These are phyloP conservation scores for Clavulina sp. DNA, from an alignment of 768 basidiomycete species.

Conservation along the genomic window DNA sequence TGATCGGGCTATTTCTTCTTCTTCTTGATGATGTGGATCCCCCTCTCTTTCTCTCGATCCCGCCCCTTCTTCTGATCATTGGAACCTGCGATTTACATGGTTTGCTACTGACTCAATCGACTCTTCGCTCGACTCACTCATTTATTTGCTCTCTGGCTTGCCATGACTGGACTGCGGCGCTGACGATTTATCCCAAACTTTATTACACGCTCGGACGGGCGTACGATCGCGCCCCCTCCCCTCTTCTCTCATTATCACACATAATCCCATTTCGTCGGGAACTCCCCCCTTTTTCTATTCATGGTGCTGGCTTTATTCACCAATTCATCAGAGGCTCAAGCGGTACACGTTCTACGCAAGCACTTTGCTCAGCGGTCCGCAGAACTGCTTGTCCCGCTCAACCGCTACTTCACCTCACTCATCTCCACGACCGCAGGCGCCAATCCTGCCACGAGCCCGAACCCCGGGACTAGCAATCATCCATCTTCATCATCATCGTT, in stretches of 20 bases:
- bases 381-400: conserved; percentile 71
- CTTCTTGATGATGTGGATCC: background rate
- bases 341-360: conserved; percentile 43
- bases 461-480: conserved; percentile 26
- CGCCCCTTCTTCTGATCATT: background rate
- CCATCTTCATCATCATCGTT: background rate
- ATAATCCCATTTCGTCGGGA: background rate
- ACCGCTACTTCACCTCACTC: conserved; percentile 77
- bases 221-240: too few relatives aligned
- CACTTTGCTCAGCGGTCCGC: conserved; percentile 80
- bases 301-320: too few relatives aligned
- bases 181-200: too few relatives aligned
- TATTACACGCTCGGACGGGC: too few relatives aligned
- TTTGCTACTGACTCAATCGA: too few relatives aligned
- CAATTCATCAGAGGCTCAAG: conserved; percentile 23
- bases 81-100: too few relatives aligned
- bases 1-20: background rate
- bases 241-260: too few relatives aligned
- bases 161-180: too few relatives aligned
- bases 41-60: background rate
- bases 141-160: background rate
- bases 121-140: too few relatives aligned
- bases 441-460: too few relatives aligned
- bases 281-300: background rate
- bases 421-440: too few relatives aligned